phyloP scores from a whole-genome alignment of 805 yeast species.

The Pichia pseudocactophila region DNA sequence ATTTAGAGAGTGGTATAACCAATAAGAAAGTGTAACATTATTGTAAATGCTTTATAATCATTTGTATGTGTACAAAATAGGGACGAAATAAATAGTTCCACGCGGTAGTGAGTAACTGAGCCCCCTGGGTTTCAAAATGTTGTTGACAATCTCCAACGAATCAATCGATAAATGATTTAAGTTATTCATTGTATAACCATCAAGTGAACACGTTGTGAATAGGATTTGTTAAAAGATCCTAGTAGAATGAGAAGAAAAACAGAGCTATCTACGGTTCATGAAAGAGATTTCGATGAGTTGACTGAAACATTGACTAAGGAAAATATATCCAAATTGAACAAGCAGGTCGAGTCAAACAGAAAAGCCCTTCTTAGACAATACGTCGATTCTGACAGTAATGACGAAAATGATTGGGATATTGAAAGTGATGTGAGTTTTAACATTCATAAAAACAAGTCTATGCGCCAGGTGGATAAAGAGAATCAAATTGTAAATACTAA shows the following conservation, averaged over 20 bases:
- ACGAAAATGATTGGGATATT: not conserved
- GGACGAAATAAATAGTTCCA: no score
- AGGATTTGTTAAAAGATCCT: not conserved
- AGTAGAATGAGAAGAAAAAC: not conserved
- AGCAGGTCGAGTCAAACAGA: not conserved
- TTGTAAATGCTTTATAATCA: not conserved
- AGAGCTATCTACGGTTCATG: not conserved
- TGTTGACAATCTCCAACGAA: no score
- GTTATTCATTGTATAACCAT: no score
- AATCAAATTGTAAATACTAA: not conserved
- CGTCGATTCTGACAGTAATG: not conserved
- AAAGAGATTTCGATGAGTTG: not conserved
- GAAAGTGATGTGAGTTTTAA: not conserved
- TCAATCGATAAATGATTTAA: no score
- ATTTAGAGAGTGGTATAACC: conserved; percentile 10
- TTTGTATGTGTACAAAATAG: no score
- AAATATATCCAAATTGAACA: not conserved
- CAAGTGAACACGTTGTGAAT: no score
- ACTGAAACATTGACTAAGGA: not conserved
- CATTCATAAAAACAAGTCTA: not conserved
- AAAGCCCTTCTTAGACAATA: not conserved
- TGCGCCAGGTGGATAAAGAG: not conserved
- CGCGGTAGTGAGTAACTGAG: no score
- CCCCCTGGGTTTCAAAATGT: no score
- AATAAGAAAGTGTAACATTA: not conserved